A percentile compares a stretch with the other conserved stretches of the same genome.
Conservation (phyloP, 306 rosid species). For the Ammopiptanthus mongolicus region DNA sequence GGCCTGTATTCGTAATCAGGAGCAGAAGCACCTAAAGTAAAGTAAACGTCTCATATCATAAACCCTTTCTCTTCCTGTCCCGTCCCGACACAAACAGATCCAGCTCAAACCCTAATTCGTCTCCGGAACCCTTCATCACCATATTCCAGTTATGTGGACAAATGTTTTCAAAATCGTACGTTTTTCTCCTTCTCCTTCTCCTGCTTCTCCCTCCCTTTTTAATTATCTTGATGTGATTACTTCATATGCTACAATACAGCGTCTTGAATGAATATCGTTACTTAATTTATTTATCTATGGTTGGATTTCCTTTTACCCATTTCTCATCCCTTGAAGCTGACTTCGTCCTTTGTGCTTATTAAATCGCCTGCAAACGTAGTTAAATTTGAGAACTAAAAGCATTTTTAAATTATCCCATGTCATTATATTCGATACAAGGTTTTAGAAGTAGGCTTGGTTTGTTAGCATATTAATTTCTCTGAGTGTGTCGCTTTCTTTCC, state of each 20-base stretch:
- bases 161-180: slow-evolving; percentile 49
- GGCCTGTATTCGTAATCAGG: not conserved
- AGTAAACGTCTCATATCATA: slow-evolving; percentile 13
- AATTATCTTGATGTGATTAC: not conserved
- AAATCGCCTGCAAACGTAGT: not conserved
- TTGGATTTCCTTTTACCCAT: not conserved
- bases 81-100: not conserved
- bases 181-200: not conserved
- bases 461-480: not conserved
- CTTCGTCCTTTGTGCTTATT: not conserved
- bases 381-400: not conserved
- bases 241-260: not conserved
- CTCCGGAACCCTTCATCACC: slow-evolving; percentile 2
- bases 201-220: not conserved
- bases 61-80: not conserved
- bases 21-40: not conserved
- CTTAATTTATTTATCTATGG: not conserved
- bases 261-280: not conserved
- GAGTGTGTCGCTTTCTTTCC: not conserved
- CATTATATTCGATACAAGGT: not conserved
- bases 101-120: slow-evolving; percentile 28
- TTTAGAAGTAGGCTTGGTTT: not conserved
- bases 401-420: not conserved
- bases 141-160: slow-evolving; percentile 36
- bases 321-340: not conserved